A percentile compares a stretch with the other conserved stretches of the same genome.
These are phyloP conservation scores for Diaporthe australafricana DNA, from an alignment of 2,329 filamentous ascomycete genomes.

Conservation along the genomic window DNA sequence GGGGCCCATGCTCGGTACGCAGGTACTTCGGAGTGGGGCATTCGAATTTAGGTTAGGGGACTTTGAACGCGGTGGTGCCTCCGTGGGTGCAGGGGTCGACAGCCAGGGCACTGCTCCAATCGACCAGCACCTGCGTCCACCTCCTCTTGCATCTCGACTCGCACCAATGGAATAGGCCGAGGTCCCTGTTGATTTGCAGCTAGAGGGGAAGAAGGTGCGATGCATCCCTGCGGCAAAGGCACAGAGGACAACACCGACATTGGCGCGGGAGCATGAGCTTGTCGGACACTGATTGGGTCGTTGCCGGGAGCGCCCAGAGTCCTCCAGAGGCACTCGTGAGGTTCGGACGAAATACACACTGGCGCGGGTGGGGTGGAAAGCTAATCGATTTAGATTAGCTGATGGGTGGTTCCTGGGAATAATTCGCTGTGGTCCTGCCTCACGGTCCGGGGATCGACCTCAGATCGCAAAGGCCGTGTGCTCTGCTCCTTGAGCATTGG, in stretches of 20 bases:
- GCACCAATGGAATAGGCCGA: constrained; percentile 36
- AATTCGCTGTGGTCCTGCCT: constrained; percentile 20
- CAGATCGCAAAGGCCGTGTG: not conserved
- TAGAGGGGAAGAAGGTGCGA: constrained; percentile 28
- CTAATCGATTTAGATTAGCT: constrained; percentile 27
- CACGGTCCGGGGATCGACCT: constrained; percentile 9
- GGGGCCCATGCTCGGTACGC: constrained; percentile 25
- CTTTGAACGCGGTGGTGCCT: constrained; percentile 32
- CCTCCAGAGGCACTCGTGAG: constrained; percentile 2
- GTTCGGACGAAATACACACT: constrained; percentile 31
- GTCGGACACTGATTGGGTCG: constrained; percentile 34
- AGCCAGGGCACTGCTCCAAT: constrained; percentile 23
- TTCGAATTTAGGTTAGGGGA: constrained; percentile 37
- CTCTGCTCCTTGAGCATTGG: constrained; percentile 10
- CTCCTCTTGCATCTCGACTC: constrained; percentile 32
- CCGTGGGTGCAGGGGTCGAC: constrained; percentile 27
- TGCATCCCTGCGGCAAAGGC: constrained; percentile 32
- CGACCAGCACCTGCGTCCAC: constrained; percentile 33
- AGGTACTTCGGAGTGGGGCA: constrained; percentile 28
- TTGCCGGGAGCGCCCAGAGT: constrained; percentile 28
- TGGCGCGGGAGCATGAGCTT: constrained; percentile 32
- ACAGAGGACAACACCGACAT: constrained; percentile 27
- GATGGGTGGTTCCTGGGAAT: not conserved
- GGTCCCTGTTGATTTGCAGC: constrained; percentile 35
- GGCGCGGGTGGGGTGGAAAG: constrained; percentile 19